Evolutionary conservation across 2,329 filamentous ascomycete genomes (phyloP).

Genomic region (Alternaria ventricosa): DNA sequence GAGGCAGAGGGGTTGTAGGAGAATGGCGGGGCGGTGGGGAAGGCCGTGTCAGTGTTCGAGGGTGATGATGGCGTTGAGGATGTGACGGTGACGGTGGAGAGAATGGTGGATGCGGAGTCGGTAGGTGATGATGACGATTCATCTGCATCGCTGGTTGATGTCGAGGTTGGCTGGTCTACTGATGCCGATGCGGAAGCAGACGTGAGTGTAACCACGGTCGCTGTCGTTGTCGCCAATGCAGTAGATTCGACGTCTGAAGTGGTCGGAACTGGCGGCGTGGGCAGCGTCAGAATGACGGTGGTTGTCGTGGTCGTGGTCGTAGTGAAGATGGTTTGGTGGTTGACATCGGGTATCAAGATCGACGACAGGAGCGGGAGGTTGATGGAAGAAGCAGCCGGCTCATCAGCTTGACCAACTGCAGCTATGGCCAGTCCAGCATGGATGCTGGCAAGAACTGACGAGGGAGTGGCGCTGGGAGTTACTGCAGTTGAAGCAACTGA

Average conservation of each 20-base stretch:
- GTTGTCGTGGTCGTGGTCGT: not conserved
- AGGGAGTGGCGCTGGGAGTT: not conserved
- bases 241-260: not conserved
- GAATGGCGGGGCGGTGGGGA: conserved; percentile 5
- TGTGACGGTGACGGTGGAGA: not conserved
- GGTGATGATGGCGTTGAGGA: not conserved
- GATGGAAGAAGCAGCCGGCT: not conserved
- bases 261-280: not conserved
- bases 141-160: not conserved
- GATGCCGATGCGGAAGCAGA: not conserved
- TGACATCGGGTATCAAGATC: conserved; percentile 1
- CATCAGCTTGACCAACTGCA: not conserved
- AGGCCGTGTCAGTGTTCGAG: not conserved
- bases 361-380: conserved; percentile 8
- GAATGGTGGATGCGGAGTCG: not conserved
- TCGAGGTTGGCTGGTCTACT: not conserved
- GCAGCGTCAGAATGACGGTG: not conserved
- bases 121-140: not conserved
- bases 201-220: not conserved
- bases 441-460: not conserved
- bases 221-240: not conserved
- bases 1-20: conserved; percentile 13
- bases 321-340: not conserved
- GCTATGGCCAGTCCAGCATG: not conserved
- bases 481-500: not conserved